These are phyloP conservation scores for Trichoderma oligosporum DNA, from an alignment of 2,329 filamentous ascomycete species.

Conservation along the genomic window DNA sequence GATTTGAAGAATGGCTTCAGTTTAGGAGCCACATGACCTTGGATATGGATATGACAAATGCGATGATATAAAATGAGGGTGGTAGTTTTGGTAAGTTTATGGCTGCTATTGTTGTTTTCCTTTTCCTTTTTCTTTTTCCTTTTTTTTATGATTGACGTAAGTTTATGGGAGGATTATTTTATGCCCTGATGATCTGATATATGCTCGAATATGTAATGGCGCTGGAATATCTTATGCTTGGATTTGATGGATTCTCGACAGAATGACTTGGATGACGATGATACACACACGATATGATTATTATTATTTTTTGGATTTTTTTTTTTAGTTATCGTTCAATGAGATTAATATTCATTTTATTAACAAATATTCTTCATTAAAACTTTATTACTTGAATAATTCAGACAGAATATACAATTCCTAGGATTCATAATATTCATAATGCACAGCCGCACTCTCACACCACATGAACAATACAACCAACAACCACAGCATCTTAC, in stretches of 20 bases:
- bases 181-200: too few species aligned
- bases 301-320: neutral
- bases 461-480: too few species aligned
- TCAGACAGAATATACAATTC: too few species aligned
- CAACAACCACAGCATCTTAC: neutral
- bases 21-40: neutral
- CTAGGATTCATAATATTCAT: too few species aligned
- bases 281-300: neutral
- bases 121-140: neutral
- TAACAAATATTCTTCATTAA: too few species aligned
- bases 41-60: neutral
- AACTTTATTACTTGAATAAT: too few species aligned
- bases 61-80: neutral
- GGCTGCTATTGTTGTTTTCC: neutral
- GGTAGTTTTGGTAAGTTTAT: neutral
- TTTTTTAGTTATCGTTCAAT: neutral
- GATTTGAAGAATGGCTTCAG: conserved; percentile 9
- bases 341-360: too few species aligned
- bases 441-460: too few species aligned
- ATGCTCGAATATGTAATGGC: too few species aligned
- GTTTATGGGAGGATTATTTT: too few species aligned
- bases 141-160: neutral
- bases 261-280: neutral
- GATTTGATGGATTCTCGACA: neutral
- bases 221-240: neutral